Evolutionary conservation across 257 asterid species (phyloP), one percentile per base, ranked within the genome.

Genomic region (Anisodus tanguticus): DNA sequence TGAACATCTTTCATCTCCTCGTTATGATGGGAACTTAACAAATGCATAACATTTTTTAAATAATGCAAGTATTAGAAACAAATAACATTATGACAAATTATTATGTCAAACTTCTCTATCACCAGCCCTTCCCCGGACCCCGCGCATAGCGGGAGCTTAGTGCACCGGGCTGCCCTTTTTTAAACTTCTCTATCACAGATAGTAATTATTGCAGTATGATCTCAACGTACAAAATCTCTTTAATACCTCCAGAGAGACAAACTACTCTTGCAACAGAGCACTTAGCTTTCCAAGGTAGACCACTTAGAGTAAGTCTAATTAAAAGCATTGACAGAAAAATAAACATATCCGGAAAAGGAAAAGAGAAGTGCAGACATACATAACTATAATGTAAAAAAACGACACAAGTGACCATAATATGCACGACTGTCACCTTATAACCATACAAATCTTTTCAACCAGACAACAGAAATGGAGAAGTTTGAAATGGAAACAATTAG

Each of bases 261-360:
- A 12, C 43, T 76, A 51, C 45, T 76, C n/a, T 37, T 51, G 63
- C 81, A 76, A 76, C 81, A 22, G 15, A 51, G 45, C 45, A 76
- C 63, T 76, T 49, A 22, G 13, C 59, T 76, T 76, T 37, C 81
- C 45, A 76, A 76, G 81, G 63, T 39, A 76, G 47, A 12, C 63
- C 63, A 51, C 81, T 76, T 6, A 76, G 26, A 51, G 17, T 22
- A 22, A 26, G 63, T 1, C 19, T 26, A 51, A 76, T 13, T 35
- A 57, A 76, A 7, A 15, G 51, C 45, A 15, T 35, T 35, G 9
- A 2, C 49, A 74, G 12, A 74, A 49, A 11, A 15, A 8, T 49
- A 49, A 74, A 11, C 60, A 49, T 22, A 22, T 74, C 60, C 22
- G n/a, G 4, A 6, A 67, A n/a, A 5, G 35, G 58, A 11, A 72